A percentile compares a stretch with the other conserved stretches of the same genome.
Conservation (phyloP, 164 flowering plant species). For the grape (Vitis vinifera) region DNA sequence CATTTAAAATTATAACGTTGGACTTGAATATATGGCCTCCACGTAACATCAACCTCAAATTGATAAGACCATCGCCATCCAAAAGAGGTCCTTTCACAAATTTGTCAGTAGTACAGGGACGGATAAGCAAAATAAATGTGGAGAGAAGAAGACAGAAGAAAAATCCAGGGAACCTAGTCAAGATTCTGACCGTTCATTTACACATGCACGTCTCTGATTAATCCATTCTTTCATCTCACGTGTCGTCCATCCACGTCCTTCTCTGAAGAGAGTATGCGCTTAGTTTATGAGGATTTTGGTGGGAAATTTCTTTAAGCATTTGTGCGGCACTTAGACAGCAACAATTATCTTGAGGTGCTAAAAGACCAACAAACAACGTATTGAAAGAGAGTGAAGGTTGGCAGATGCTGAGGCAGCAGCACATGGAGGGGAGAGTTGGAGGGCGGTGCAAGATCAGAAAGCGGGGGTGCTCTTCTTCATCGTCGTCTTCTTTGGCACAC, state of each 20-base stretch:
- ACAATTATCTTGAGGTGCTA: too few species aligned
- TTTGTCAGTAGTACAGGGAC: too few species aligned
- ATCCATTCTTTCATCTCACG: slow-evolving; percentile 12
- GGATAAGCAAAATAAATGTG: too few species aligned
- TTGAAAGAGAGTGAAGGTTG: background rate
- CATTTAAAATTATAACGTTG: too few species aligned
- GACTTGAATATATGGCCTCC: too few species aligned
- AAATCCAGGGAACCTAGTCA: slow-evolving; percentile 26
- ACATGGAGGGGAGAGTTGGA: slow-evolving; percentile 15
- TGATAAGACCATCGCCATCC: too few species aligned
- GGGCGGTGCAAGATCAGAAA: slow-evolving; percentile 47
- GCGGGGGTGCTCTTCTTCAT: slow-evolving; percentile 54
- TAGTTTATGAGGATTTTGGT: too few species aligned
- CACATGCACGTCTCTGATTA: slow-evolving; percentile 31
- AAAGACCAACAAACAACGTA: too few species aligned
- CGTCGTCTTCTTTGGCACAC: slow-evolving; percentile 45
- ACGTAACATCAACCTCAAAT: too few species aligned
- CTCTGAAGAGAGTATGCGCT: background rate
- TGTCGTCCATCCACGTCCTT: slow-evolving; percentile 16
- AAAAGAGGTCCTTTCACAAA: too few species aligned
- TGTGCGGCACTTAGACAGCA: background rate
- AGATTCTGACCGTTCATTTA: slow-evolving; percentile 16
- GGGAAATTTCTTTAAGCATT: background rate
- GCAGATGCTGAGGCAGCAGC: slow-evolving; percentile 20
- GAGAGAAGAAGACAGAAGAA: background rate